Evolutionary conservation across 768 basidiomycete genomes (phyloP).

Genomic region (Lactarius trivialis): DNA sequence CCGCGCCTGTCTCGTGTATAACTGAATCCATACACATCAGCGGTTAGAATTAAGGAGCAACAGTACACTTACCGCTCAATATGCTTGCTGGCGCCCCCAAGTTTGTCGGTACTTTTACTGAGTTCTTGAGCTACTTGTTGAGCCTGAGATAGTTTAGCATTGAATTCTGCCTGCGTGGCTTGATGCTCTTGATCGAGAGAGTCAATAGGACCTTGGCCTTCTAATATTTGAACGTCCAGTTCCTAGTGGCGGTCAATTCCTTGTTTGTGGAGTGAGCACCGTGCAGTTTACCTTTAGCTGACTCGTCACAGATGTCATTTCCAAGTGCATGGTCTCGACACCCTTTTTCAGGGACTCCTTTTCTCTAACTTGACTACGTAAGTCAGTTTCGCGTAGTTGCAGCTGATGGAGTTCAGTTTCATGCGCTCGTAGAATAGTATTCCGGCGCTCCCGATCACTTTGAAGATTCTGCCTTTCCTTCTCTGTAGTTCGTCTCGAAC

Average conservation of each 20-base stretch:
- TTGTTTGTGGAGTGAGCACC: background rate
- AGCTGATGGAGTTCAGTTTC: constrained; percentile 58
- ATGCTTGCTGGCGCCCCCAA: constrained; percentile 51
- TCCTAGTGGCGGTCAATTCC: constrained; percentile 38
- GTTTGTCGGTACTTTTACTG: constrained; percentile 54
- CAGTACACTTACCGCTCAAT: constrained; percentile 51
- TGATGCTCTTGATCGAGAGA: constrained; percentile 51
- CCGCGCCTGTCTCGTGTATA: constrained; percentile 67
- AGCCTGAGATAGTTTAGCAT: constrained; percentile 42
- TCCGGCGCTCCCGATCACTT: constrained; percentile 58
- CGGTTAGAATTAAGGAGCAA: background rate
- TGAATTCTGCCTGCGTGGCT: constrained; percentile 43
- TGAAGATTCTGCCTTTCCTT: constrained; percentile 51
- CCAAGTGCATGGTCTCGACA: constrained; percentile 52
- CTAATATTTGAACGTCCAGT: constrained; percentile 51
- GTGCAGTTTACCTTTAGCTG: constrained; percentile 44
- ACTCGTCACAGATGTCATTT: constrained; percentile 39
- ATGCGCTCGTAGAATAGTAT: constrained; percentile 41
- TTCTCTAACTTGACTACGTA: constrained; percentile 53
- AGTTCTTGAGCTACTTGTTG: constrained; percentile 57
- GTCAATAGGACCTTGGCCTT: constrained; percentile 60
- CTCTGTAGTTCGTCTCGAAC: constrained; percentile 54
- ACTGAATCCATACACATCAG: constrained; percentile 34
- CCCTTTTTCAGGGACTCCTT: constrained; percentile 49
- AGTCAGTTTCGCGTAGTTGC: constrained; percentile 53